Base-by-base conservation (phyloP, 257 asterid genomes). In the Lithospermum erythrorhizon region DNA sequence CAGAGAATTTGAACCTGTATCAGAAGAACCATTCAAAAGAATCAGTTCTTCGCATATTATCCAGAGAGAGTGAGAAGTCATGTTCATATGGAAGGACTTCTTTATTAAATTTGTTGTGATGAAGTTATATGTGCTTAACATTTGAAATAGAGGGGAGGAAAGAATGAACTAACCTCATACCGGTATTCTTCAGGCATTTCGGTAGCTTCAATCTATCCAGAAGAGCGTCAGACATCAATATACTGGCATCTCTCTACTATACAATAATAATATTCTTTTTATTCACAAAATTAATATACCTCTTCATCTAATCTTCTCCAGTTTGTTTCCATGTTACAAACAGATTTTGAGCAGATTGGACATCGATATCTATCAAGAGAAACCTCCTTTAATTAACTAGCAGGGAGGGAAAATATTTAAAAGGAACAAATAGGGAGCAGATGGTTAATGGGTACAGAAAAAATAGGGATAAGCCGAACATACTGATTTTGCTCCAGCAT, bases 291-390 rank as follows among this genome's bases (percentile, higher is more conserved):
- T 60, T 27, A 62, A 49, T 67, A 61, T 85, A 87, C 96, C 90
- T 90, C 95, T 72, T 58, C 76, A 58, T 90, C 94, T 72, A 85
- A 63, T 74, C 75, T 78, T 77, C 75, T 81, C 98, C 98, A 90
- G 47, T 61, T 59, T 32, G 37, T 24, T 20, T 89, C 67, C 96
- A 90, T 87, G 76, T 85, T 73, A 55, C 57, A 35, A 47, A 80
- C 73, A 9, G 95, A 87, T 71, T 90, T 90, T 68, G 83, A 85
- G 83, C 96, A 90, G 75, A 85, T 72, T 62, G 98, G 98, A 68
- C 98, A 90, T 30, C 94, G 94, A 64, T 83, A 90, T 79, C 98
- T 90, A 56, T 6, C 57, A 65, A 59, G 58, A 54, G 63, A 68
- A 55, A 19, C 57, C 62, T 53, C 52, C 65, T n/a, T 52, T 32